Evolutionary conservation across 352 stramenopile species (phyloP), one percentile per base, ranked within the genome.

Genomic region (Discostella stelligera): DNA sequence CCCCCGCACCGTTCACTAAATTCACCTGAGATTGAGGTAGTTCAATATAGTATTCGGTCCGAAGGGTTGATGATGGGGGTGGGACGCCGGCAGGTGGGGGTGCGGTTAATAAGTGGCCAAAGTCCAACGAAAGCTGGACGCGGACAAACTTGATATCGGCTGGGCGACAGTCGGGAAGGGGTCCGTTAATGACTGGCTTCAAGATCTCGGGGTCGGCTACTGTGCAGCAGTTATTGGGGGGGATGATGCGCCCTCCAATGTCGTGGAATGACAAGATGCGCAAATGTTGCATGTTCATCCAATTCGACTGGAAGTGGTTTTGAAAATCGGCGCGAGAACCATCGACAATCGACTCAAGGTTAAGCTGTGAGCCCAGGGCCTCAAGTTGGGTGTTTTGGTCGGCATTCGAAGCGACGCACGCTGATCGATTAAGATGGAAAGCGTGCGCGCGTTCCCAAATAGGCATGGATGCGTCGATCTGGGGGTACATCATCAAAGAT

Each of bases 71-170:
- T 2, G 27, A 2, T 5, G 2, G 27, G 27, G 27, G 27, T 5
- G 27, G 27, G 2, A 32, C 27, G 27, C 27, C 27, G 5, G 27
- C 27, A 32, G 27, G 27, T 32, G 27, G 27, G 2, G 27, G 27
- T 1, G 23, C 10, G 4, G 46, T 67, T 0, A 14, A 25, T 37
- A 70, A 44, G 62, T 70, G n/a, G 46, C 1, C 20, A 27, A 60
- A 70, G 41, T 71, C 48, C 25, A 59, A 18, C 9, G 55, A 39
- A 0, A 71, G 25, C 13, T 49, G 63, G 13, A 71, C 48, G 14
- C 63, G 63, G 23, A 71, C 63, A 21, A 61, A 61, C 11, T 61
- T 41, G 44, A 71, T 27, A 16, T 58, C 48, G 44, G 25, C 10
- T 6, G 63, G 25, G 21, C 63, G 48, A 16, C 63, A 61, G 13